Conservation (phyloP, 352 stramenopile genomes). For the Pilasporangium apinafurcum region DNA sequence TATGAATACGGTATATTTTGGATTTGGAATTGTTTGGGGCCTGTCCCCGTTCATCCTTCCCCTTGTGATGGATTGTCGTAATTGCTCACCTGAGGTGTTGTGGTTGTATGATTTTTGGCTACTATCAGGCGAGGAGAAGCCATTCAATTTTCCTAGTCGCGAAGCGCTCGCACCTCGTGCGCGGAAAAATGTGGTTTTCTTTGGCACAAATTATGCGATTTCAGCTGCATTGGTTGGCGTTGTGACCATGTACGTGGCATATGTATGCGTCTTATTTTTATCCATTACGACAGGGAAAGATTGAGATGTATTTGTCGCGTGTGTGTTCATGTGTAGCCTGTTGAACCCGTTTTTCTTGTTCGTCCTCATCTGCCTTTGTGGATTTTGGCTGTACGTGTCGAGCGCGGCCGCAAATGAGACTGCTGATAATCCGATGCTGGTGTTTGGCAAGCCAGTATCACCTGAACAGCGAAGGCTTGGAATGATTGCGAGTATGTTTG, state of each 20-base stretch:
- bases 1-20: too few relatives aligned
- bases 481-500: conserved; percentile 55
- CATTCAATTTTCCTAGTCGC: conserved; percentile 71
- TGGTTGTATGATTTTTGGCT: conserved; percentile 1
- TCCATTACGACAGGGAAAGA: neutral
- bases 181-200: conserved; percentile 80
- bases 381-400: conserved; percentile 79
- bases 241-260: conserved; percentile 64
- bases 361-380: conserved; percentile 75
- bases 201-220: conserved; percentile 82
- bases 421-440: conserved; percentile 62
- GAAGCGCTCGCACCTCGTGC: conserved; percentile 53
- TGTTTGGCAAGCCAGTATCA: conserved; percentile 61
- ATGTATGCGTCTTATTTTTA: neutral
- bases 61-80: neutral
- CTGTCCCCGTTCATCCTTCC: neutral
- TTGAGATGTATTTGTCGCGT: neutral
- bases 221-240: conserved; percentile 68
- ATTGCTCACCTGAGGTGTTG: neutral
- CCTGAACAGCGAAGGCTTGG: conserved; percentile 79
- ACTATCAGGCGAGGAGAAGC: conserved; percentile 82
- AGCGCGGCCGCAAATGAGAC: conserved; percentile 62
- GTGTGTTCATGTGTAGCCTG: conserved; percentile 24
- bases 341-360: conserved; percentile 86
- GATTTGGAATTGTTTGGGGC: neutral